Conservation (phyloP, 1,139 yeast species). For the Kurtzmaniella natalensis region DNA sequence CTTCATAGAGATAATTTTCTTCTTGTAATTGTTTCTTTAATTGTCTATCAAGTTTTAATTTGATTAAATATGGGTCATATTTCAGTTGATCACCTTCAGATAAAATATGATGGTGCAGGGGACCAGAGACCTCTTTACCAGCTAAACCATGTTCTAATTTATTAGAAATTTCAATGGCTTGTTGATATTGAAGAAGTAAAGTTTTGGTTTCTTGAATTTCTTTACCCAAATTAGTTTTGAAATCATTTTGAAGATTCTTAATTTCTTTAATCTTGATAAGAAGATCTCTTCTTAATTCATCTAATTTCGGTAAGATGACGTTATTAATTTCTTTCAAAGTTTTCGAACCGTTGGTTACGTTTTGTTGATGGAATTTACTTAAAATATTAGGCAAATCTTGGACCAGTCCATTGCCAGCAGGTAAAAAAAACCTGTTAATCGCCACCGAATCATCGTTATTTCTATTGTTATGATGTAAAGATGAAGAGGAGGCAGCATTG, state of each 20-base stretch:
- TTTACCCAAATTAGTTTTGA: conserved; percentile 66
- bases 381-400: conserved; percentile 78
- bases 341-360: conserved; percentile 61
- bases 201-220: conserved; percentile 63
- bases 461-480: conserved; percentile 10
- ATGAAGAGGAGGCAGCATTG: conserved; percentile 4
- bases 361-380: conserved; percentile 68
- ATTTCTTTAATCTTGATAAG: conserved; percentile 84
- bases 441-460: conserved; percentile 29
- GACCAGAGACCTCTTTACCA: conserved; percentile 7
- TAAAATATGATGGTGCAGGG: conserved; percentile 10
- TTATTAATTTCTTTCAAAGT: conserved; percentile 68
- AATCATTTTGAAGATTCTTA: conserved; percentile 74
- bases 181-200: conserved; percentile 46
- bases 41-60: conserved; percentile 68
- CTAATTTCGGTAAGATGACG: conserved; percentile 76
- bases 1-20: conserved; percentile 84
- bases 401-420: conserved; percentile 76
- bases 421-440: conserved; percentile 55
- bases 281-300: conserved; percentile 78
- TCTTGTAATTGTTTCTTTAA: conserved; percentile 73
- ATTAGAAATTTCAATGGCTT: conserved; percentile 33
- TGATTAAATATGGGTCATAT: conserved; percentile 80
- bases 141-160: conserved; percentile 23
- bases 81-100: conserved; percentile 35